Evolutionary conservation across 2,329 filamentous ascomycete species (phyloP), one percentile per base, ranked within the genome.

Genomic region (Penicillium frequentans): DNA sequence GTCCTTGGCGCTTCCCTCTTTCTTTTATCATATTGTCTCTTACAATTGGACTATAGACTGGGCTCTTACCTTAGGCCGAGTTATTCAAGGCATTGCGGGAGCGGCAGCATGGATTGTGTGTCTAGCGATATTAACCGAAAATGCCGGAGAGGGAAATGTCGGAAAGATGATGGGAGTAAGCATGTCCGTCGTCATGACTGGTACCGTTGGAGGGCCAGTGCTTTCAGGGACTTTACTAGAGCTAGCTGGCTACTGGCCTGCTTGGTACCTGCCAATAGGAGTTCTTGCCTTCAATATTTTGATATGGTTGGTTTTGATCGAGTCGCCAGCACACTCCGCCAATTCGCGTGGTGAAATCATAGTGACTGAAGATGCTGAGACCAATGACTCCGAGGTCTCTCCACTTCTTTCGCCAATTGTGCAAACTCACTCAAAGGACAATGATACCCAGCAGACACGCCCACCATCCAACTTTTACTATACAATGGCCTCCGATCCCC

Each of bases 401-500:
- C 49, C 49, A 23, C 49, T 52, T 13, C 49, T 52, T 14, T 21
- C 49, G 19, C 49, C 49, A 5, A 33, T 44, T 14, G 14, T 31
- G 5, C n/a, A 35, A 3, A 33, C 19, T 24, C 6, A 52, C 10
- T 31, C 27, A 2, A 29, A 45, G 21, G 31, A 35, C 14, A 27
- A 39, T 5, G 46, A 10, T 6, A 1, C 14, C 3, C 47, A 54
- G 8, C 49, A 56, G 29, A 29, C 43, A 2, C 52, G 10, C 9
- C 49, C 49, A n/a, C 49, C 48, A 10, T 44, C 37, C 21, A 48
- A 58, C 8, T 69, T 68, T 16, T 68, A 81, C 26, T 59, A 77
- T 31, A 71, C 71, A 19, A 73, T 82, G 33, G 72, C 82, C 19
- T 67, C 70, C 27, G 75, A 77, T 23, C 70, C 68, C 3, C 74